phyloP scores from a whole-genome alignment of 2,329 filamentous ascomycete genomes.

The Pestalotiopsis sp. region DNA sequence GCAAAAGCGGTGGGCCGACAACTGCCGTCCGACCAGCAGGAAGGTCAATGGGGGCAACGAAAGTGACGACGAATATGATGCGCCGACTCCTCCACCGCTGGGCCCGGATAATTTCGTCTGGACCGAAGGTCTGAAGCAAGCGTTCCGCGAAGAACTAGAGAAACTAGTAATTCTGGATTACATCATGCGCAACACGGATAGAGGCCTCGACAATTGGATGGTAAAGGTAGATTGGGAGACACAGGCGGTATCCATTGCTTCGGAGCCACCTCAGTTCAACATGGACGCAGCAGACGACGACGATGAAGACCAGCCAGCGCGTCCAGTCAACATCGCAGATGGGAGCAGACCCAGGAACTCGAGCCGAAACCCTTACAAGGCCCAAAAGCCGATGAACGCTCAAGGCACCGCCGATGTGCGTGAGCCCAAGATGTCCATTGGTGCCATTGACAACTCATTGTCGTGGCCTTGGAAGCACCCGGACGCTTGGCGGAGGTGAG shows the following conservation, averaged over 20 bases:
- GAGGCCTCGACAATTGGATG: constrained; percentile 99
- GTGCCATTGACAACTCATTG: constrained; percentile 95
- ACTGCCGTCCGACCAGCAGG: constrained; percentile 65
- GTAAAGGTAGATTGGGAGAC: constrained; percentile 89
- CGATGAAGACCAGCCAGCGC: constrained; percentile 48
- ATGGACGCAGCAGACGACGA: constrained; percentile 50
- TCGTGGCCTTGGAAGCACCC: constrained; percentile 99
- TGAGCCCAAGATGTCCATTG: constrained; percentile 69
- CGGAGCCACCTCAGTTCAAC: constrained; percentile 73
- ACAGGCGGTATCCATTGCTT: constrained; percentile 80
- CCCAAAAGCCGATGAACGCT: constrained; percentile 83
- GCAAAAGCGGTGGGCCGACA: constrained; percentile 76
- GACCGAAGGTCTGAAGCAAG: constrained; percentile 86
- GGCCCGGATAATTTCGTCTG: constrained; percentile 69
- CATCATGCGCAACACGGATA: constrained; percentile 98
- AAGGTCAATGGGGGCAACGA: constrained; percentile 41
- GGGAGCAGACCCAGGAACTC: constrained; percentile 38
- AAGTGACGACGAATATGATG: constrained; percentile 47
- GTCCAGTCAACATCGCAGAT: constrained; percentile 58
- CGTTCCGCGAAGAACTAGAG: constrained; percentile 92
- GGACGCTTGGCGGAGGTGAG: constrained; percentile 72
- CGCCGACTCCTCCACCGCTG: constrained; percentile 35
- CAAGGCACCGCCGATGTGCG: constrained; percentile 49
- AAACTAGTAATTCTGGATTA: constrained; percentile 98
- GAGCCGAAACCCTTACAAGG: constrained; percentile 67